Conservation (phyloP, 768 basidiomycete genomes). For the Tricholoma flavovirens region DNA sequence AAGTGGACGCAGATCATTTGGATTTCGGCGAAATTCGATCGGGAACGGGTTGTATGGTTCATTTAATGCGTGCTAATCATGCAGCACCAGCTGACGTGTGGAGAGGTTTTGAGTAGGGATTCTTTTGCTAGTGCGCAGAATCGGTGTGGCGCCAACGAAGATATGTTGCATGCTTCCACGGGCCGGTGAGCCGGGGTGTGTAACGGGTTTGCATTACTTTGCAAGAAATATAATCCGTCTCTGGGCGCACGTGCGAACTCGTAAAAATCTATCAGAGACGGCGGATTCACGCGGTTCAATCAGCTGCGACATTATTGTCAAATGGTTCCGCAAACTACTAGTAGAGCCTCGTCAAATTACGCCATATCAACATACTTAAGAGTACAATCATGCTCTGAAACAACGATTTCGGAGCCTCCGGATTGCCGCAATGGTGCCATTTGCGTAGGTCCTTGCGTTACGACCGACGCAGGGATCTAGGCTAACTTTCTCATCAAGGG, state of each 20-base stretch:
- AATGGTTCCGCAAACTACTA: too few species aligned
- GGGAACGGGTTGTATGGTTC: conserved; percentile 26
- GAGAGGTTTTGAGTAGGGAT: conserved; percentile 29
- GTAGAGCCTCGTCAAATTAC: too few species aligned
- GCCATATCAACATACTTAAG: too few species aligned
- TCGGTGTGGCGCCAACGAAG: conserved; percentile 28
- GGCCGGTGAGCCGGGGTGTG: conserved; percentile 24
- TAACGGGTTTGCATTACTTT: conserved; percentile 28
- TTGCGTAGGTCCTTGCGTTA: too few species aligned
- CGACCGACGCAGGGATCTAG: too few species aligned
- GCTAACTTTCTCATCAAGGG: too few species aligned
- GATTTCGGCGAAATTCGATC: conserved; percentile 24
- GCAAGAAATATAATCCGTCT: conserved; percentile 30
- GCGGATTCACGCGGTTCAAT: conserved; percentile 28
- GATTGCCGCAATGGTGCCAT: too few species aligned
- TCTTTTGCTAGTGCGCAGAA: conserved; percentile 24
- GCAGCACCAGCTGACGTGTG: conserved; percentile 28
- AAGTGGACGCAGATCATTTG: conserved; percentile 22
- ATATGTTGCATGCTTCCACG: conserved; percentile 14
- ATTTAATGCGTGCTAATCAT: conserved; percentile 30
- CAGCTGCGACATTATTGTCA: conserved; percentile 20
- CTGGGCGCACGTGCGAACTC: too few species aligned
- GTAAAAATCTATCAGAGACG: conserved; percentile 27
- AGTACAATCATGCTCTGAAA: too few species aligned
- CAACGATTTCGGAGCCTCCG: too few species aligned